phyloP scores from a whole-genome alignment of 2,329 filamentous ascomycete species.

The Penicillium brevicompactum region DNA sequence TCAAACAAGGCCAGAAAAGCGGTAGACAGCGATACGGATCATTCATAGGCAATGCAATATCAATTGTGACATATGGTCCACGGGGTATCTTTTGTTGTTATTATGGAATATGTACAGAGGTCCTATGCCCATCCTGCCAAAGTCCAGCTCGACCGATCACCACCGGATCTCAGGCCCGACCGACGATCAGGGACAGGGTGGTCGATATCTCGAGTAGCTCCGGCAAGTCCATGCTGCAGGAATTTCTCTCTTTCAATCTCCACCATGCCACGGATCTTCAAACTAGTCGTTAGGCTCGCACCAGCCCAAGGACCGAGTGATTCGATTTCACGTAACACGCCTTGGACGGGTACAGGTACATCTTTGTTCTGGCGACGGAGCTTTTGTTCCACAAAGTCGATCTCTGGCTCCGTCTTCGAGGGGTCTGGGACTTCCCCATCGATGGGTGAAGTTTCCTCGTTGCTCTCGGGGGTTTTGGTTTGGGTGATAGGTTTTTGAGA shows the following conservation, averaged over 20 bases:
- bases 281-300: constrained; percentile 60
- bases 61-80: constrained; percentile 59
- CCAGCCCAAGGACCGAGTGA: constrained; percentile 67
- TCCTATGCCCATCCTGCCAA: constrained; percentile 49
- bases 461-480: not conserved
- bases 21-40: too few relatives aligned
- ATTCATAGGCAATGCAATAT: not conserved
- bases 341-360: constrained; percentile 35
- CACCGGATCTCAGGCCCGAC: constrained; percentile 40
- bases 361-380: constrained; percentile 41
- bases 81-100: constrained; percentile 23
- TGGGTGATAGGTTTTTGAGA: not conserved
- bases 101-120: constrained; percentile 15
- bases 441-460: constrained; percentile 6
- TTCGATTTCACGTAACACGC: constrained; percentile 57
- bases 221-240: constrained; percentile 51
- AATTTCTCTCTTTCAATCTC: constrained; percentile 68
- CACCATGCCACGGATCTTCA: constrained; percentile 62
- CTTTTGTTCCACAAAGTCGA: constrained; percentile 49
- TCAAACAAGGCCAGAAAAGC: too few relatives aligned
- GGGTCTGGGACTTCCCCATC: constrained; percentile 15
- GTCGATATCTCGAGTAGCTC: constrained; percentile 49
- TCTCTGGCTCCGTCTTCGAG: constrained; percentile 42
- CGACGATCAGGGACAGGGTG: constrained; percentile 40
- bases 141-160: constrained; percentile 53